Base-by-base conservation (phyloP, 2,329 filamentous ascomycete species). In the Plenodomus tracheiphilus region DNA sequence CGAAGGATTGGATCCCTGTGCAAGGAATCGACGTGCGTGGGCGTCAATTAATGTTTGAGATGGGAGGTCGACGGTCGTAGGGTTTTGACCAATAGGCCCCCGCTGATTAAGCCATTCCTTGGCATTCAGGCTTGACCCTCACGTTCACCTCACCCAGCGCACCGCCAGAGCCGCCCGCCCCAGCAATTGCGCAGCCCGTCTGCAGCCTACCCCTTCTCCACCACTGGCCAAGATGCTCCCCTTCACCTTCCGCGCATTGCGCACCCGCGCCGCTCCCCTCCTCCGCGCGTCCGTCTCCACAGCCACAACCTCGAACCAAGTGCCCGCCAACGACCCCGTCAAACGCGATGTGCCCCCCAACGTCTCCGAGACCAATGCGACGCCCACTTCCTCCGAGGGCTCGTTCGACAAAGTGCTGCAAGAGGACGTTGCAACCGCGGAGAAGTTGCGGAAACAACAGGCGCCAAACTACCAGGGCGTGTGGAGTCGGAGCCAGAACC, bases 401-500 rank as follows among this genome's bases (percentile, higher is more conserved):
- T 69, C 71, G n/a, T 73, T 75, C 56, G 82, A 85, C 62, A 71
- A 74, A 35, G 68, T 77, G 2, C 61, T 87, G 51, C 77, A 82
- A 66, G 85, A 88, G 69, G 73, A 72, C 36, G 74, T 79, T 5
- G 76, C 77, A 53, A 54, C 62, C 22, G 82, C 74, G 17, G 84
- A 87, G 74, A 71, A 79, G 51, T 75, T 78, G 64, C 79, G 84
- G 56, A 75, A 81, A 47, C 75, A 80, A 73, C 94, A 99, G 79
- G 90, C 93, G 25, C 94, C 94, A 18, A 99, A 99, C 79, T 85
- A 91, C 55, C 76, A 80, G 51, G 83, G 76, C 5, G 82, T 90
- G 51, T 99, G 94, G 94, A 91, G 90, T 53, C 78, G 84, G 68
- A 96, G 85, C 77, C 94, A 99, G 81, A 84, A 85, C 74, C 85